Evolutionary conservation across 1,139 yeast species (phyloP).

Genomic region (Ogataea hybrid): DNA sequence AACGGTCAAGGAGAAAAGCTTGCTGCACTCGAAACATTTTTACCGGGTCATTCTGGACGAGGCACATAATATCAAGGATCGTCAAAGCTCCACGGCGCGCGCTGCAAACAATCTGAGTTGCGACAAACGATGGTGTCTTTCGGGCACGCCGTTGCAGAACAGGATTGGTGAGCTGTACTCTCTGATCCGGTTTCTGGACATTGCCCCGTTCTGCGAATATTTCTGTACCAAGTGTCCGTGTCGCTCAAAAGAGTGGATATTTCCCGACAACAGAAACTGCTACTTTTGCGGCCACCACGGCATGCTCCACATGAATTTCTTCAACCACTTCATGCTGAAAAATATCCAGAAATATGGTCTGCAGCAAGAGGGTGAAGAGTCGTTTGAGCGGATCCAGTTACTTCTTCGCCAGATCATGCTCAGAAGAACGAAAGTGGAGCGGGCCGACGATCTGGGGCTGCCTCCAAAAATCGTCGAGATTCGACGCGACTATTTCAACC

Average conservation of each 20-base stretch:
- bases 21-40: conserved; percentile 71
- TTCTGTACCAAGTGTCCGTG: conserved; percentile 93
- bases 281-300: conserved; percentile 86
- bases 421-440: conserved; percentile 89
- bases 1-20: conserved; percentile 70
- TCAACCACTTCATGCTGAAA: conserved; percentile 91
- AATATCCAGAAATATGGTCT: conserved; percentile 85
- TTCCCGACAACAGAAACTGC: conserved; percentile 80
- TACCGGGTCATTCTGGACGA: conserved; percentile 93
- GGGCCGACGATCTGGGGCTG: conserved; percentile 95
- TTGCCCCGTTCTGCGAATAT: conserved; percentile 84
- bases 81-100: conserved; percentile 89
- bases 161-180: conserved; percentile 96
- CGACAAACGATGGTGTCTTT: conserved; percentile 80
- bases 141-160: conserved; percentile 96
- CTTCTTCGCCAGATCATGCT: conserved; percentile 80
- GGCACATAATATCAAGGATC: conserved; percentile 95
- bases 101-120: conserved; percentile 79
- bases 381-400: conserved; percentile 73
- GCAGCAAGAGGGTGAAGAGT: conserved; percentile 73
- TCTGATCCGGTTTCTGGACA: conserved; percentile 73
- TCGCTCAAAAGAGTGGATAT: conserved; percentile 75
- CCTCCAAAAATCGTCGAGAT: conserved; percentile 94
- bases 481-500: conserved; percentile 82
- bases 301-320: conserved; percentile 92